Base-by-base conservation (phyloP, 148 eudicot species). In the Cornus controversa region DNA sequence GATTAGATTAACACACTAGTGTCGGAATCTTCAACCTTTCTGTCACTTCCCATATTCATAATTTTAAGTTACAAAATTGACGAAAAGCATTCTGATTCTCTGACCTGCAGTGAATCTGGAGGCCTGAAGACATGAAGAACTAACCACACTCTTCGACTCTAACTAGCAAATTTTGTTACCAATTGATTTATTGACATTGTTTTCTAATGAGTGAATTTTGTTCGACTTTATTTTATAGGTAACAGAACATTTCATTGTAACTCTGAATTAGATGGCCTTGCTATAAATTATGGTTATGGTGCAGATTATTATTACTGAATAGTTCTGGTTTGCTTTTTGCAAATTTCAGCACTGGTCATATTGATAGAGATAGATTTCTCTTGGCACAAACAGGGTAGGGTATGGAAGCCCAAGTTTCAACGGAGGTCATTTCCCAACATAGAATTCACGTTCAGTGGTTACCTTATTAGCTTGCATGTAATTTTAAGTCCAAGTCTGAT, bases 171-270 rank as follows among this genome's bases (percentile, higher is more conserved):
- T 14, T 8, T 14, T 11, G 5, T 31, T 31, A 60, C n/a, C 53
- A 31, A 31, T 31, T 31, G 16, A 37, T 36, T 63, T 47, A 20
- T 15, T 60, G 28, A 36, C n/a, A 22, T 31, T 18, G 20, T 58
- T 74, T 62, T 74, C 67, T 62, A 74, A 74, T 1, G 68, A 15
- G 54, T 68, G 20, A 60, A 57, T 26, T 14, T 31, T 54, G 62
- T 16, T 5, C 18, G 22, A 50, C 22, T 1, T 9, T 7, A n/a
- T 60, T 22, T n/a, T 18, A 60, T 60, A 2, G 24, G 24, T n/a
- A 60, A 18, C 1, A 18, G 24, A 20, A 18, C 64, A 20, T 28
- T 66, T 66, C 18, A 22, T 20, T 8, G 28, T 64, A 18, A 36
- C 31, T 66, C 37, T 66, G 36, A 66, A 66, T 67, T 67, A 31